phyloP scores from a whole-genome alignment of 2,329 filamentous ascomycete genomes.

The Hypomyces perniciosus region DNA sequence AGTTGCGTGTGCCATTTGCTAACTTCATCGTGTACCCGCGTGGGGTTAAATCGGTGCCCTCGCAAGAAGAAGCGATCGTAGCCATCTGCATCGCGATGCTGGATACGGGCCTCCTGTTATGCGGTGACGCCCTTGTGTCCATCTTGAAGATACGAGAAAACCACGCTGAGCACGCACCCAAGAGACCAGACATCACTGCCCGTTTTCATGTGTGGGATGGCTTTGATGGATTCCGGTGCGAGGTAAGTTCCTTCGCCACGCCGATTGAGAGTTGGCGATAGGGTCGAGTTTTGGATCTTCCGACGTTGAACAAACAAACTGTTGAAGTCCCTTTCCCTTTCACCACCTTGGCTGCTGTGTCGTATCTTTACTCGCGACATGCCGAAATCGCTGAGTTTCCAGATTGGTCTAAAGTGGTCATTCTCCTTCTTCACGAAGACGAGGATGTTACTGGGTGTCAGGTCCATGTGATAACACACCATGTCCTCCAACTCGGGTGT shows the following conservation, averaged over 20 bases:
- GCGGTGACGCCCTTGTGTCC: constrained; percentile 22
- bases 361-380: constrained; percentile 31
- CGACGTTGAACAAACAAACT: constrained; percentile 21
- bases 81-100: constrained; percentile 19
- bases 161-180: constrained; percentile 33
- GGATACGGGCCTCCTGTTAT: constrained; percentile 17
- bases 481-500: constrained; percentile 22
- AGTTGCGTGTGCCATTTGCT: constrained; percentile 16
- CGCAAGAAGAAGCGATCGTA: constrained; percentile 20
- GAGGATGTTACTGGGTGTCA: constrained; percentile 35
- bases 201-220: constrained; percentile 24
- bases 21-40: constrained; percentile 16
- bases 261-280: constrained; percentile 22
- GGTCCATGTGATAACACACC: constrained; percentile 36
- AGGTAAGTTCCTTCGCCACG: constrained; percentile 32
- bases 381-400: constrained; percentile 38
- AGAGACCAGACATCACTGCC: constrained; percentile 36
- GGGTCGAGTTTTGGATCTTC: constrained; percentile 15
- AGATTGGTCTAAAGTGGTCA: constrained; percentile 19
- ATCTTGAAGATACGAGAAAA: constrained; percentile 31
- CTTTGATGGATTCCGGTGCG: constrained; percentile 27
- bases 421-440: constrained; percentile 17
- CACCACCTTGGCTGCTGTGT: constrained; percentile 12
- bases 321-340: constrained; percentile 24
- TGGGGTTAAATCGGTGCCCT: constrained; percentile 8